Conservation (phyloP, 2,329 filamentous ascomycete genomes). For the Penicillium hordei region DNA sequence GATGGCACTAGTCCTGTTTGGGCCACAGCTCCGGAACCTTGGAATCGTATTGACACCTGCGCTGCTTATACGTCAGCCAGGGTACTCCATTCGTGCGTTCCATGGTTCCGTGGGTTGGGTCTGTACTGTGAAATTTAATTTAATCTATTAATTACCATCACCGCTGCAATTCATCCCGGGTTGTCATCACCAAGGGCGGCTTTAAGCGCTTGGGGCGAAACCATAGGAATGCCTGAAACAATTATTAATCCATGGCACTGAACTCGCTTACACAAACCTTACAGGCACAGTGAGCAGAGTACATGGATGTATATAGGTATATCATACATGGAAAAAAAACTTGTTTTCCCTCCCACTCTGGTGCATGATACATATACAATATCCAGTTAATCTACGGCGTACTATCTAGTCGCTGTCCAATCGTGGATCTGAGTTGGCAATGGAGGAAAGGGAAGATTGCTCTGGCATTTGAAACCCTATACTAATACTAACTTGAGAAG, state of each 20-base stretch:
- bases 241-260: neutral
- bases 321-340: neutral
- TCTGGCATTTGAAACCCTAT: neutral
- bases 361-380: neutral
- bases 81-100: neutral
- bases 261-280: slow-evolving; percentile 25
- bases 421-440: neutral
- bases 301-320: neutral
- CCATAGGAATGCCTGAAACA: slow-evolving; percentile 3
- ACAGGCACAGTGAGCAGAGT: neutral
- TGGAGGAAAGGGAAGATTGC: neutral
- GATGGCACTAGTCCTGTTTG: slow-evolving; percentile 1
- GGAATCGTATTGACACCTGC: neutral
- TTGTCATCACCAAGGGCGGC: slow-evolving; percentile 11
- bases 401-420: neutral
- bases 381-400: neutral
- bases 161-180: neutral
- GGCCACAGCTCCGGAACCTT: slow-evolving; percentile 6
- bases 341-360: neutral
- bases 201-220: slow-evolving; percentile 21
- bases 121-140: neutral
- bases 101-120: neutral
- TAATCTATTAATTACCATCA: neutral
- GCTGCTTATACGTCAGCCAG: neutral
- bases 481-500: slow-evolving; percentile 1